Percentiles rank a stretch among this genome's conserved stretches.
These are phyloP conservation scores for Hemisphaericaspora nanyangensis DNA, from an alignment of 805 yeast species.

Conservation along the genomic window DNA sequence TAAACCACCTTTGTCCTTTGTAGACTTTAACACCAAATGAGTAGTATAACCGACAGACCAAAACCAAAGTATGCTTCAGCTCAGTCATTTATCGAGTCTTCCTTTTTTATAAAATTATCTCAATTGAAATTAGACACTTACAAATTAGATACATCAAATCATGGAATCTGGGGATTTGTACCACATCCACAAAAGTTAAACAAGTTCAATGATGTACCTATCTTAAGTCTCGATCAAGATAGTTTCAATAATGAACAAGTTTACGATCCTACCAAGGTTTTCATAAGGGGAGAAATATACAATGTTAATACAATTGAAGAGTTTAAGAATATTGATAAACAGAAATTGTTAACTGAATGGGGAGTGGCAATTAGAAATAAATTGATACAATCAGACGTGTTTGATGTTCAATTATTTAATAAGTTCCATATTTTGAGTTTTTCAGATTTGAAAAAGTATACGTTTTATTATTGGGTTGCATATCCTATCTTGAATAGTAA, in stretches of 20 bases:
- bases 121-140: slow-evolving; percentile 68
- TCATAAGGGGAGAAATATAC: slow-evolving; percentile 31
- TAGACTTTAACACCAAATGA: no score
- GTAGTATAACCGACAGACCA: no score
- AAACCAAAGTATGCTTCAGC: slow-evolving; percentile 47
- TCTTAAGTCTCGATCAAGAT: slow-evolving; percentile 29
- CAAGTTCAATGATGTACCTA: slow-evolving; percentile 33
- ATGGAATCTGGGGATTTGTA: slow-evolving; percentile 42
- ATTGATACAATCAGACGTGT: slow-evolving; percentile 28
- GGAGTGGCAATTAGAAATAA: slow-evolving; percentile 21
- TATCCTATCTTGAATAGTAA: slow-evolving; percentile 60
- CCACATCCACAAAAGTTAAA: slow-evolving; percentile 31
- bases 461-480: slow-evolving; percentile 86
- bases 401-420: slow-evolving; percentile 29
- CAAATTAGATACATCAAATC: slow-evolving; percentile 54
- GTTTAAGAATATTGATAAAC: slow-evolving; percentile 69
- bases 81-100: slow-evolving; percentile 76
- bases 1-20: no score
- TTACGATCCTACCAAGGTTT: slow-evolving; percentile 12
- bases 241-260: slow-evolving; percentile 20
- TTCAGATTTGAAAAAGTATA: slow-evolving; percentile 86
- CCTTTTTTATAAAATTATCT: slow-evolving; percentile 78
- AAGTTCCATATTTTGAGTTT: slow-evolving; percentile 50
- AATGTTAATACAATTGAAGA: slow-evolving; percentile 86
- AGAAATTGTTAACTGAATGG: slow-evolving; percentile 45